These are phyloP conservation scores for Funneliformis geosporum DNA, from an alignment of 192 early-diverging fungal genomes.

Conservation along the genomic window DNA sequence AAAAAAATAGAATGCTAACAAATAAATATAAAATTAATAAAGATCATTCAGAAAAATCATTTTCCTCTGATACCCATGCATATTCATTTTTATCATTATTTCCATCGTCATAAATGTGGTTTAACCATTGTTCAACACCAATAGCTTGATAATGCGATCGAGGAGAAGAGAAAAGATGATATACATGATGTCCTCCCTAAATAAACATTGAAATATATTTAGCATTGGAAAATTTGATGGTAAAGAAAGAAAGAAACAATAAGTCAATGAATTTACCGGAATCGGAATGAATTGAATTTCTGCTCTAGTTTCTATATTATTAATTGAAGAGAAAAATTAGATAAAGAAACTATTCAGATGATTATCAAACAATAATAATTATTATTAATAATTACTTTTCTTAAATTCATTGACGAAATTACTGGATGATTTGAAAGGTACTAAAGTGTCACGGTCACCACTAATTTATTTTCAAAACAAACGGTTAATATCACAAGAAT, in stretches of 20 bases:
- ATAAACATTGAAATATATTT: conserved; percentile 35
- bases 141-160: conserved; percentile 44
- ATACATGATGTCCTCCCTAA: conserved; percentile 46
- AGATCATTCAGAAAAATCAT: not conserved
- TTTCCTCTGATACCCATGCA: not conserved
- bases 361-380: not conserved
- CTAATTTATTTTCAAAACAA: conserved; percentile 10
- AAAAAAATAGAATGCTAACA: not conserved
- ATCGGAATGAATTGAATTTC: conserved; percentile 21
- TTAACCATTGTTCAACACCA: conserved; percentile 41
- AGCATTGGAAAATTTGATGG: not conserved
- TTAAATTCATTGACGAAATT: conserved; percentile 39
- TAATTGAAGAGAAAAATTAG: not conserved
- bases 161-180: conserved; percentile 45
- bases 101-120: conserved; percentile 14
- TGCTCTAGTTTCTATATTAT: not conserved
- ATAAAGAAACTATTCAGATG: not conserved
- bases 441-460: conserved; percentile 42
- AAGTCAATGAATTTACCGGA: not conserved
- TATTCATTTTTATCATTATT: not conserved
- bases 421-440: conserved; percentile 39
- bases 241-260: not conserved
- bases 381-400: conserved; percentile 33
- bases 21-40: not conserved
- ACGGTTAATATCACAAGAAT: not conserved